These are phyloP conservation scores for Eustoma russellianum DNA, from an alignment of 257 asterid species.

Conservation along the genomic window DNA sequence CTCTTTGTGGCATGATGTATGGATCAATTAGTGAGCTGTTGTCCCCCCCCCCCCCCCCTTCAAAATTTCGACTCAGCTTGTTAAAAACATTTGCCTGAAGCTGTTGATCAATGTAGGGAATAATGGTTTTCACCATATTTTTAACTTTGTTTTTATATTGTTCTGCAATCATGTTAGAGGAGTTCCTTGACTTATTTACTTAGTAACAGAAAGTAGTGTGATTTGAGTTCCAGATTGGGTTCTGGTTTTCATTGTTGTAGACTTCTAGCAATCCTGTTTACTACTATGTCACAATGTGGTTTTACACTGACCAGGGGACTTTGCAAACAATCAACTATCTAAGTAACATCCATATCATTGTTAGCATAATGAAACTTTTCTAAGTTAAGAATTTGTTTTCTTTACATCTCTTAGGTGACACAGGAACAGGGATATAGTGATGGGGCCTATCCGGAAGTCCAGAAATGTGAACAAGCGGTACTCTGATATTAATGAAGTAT, in stretches of 20 bases:
- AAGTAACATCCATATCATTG: background rate
- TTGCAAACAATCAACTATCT: background rate
- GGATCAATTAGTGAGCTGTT: background rate
- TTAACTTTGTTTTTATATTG: no score
- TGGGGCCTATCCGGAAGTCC: conserved; percentile 69
- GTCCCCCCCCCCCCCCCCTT: no score
- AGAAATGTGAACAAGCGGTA: conserved; percentile 47
- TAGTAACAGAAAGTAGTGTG: no score
- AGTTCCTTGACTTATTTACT: no score
- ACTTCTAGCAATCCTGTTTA: background rate
- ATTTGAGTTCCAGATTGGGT: background rate
- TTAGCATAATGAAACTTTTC: no score
- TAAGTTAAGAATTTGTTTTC: background rate
- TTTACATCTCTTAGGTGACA: conserved; percentile 9
- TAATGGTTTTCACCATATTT: background rate
- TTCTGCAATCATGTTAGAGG: no score
- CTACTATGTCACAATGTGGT: background rate
- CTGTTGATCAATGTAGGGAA: background rate
- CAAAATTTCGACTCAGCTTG: background rate
- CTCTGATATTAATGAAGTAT: conserved; percentile 40
- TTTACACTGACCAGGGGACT: background rate
- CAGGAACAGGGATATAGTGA: conserved; percentile 18
- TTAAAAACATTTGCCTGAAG: background rate
- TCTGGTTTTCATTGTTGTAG: background rate
- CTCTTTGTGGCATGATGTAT: background rate